A percentile compares a stretch with the other conserved stretches of the same genome.
These are phyloP conservation scores for Tulasnella calospora DNA, from an alignment of 768 basidiomycete species.

Conservation along the genomic window DNA sequence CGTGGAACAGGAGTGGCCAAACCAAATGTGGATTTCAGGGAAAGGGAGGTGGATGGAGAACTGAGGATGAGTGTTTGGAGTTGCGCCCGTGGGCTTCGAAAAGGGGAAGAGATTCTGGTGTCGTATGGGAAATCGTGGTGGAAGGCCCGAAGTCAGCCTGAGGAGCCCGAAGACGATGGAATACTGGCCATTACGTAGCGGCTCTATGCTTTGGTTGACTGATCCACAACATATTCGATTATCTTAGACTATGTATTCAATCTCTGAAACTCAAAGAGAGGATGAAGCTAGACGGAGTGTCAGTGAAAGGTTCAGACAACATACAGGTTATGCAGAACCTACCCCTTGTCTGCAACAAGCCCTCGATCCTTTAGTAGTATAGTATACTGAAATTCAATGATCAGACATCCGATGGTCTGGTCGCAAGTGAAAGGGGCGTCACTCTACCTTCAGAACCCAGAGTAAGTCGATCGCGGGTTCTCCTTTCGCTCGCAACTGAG, in stretches of 20 bases:
- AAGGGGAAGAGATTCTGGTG: conserved; percentile 80
- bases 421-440: not conserved
- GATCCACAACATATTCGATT: not conserved
- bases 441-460: conserved; percentile 27
- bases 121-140: conserved; percentile 89
- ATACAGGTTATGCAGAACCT: not conserved
- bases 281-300: conserved; percentile 4
- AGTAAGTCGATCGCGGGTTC: conserved; percentile 18
- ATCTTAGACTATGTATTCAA: not conserved
- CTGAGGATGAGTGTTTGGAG: conserved; percentile 76
- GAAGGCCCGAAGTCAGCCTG: conserved; percentile 43
- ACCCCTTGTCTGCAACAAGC: conserved; percentile 27
- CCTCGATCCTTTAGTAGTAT: conserved; percentile 24
- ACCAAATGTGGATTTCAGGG: conserved; percentile 68
- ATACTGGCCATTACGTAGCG: not conserved
- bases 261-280: conserved; percentile 18
- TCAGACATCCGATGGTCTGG: not conserved
- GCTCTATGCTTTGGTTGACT: not conserved
- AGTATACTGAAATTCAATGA: conserved; percentile 23
- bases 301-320: not conserved
- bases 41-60: conserved; percentile 53
- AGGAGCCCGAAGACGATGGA: not conserved
- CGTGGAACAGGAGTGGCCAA: conserved; percentile 58
- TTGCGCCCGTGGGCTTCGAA: conserved; percentile 52
- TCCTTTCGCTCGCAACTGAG: not conserved